Conservation (phyloP, 176 grass and related monocot genomes). For the Lolium perenne region DNA sequence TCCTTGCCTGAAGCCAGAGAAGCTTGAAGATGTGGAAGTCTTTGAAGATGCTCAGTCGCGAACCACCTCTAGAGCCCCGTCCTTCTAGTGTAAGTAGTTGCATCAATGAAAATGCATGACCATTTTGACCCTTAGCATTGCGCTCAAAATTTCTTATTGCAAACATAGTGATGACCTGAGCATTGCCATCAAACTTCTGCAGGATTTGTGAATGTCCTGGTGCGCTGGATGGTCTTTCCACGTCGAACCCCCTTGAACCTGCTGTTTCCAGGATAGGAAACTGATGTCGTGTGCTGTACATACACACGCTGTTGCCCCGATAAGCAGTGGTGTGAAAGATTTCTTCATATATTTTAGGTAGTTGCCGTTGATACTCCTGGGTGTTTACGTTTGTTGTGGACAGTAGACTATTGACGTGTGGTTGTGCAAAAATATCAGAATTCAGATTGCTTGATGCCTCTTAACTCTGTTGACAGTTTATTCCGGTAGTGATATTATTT, state of each 20-base stretch:
- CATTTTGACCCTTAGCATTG: neutral
- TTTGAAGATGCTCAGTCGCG: conserved; percentile 72
- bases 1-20: conserved; percentile 67
- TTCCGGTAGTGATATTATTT: neutral
- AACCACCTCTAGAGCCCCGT: conserved; percentile 57
- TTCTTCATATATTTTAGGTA: conserved; percentile 22
- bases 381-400: conserved; percentile 11
- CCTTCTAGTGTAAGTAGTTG: conserved; percentile 56
- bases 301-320: conserved; percentile 17
- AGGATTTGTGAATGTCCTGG: conserved; percentile 1
- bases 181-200: neutral
- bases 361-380: conserved; percentile 24
- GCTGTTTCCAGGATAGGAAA: neutral
- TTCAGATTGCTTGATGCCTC: conserved; percentile 1
- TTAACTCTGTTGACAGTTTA: neutral
- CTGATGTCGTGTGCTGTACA: conserved; percentile 40
- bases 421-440: neutral
- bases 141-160: neutral
- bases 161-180: conserved; percentile 1
- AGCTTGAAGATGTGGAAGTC: conserved; percentile 68
- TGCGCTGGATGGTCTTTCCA: neutral
- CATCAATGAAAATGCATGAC: neutral
- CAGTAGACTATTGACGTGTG: neutral
- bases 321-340: conserved; percentile 10
- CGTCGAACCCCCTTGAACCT: neutral